Evolutionary conservation across 306 rosid genomes (phyloP).

Genomic region (Betula pendula): DNA sequence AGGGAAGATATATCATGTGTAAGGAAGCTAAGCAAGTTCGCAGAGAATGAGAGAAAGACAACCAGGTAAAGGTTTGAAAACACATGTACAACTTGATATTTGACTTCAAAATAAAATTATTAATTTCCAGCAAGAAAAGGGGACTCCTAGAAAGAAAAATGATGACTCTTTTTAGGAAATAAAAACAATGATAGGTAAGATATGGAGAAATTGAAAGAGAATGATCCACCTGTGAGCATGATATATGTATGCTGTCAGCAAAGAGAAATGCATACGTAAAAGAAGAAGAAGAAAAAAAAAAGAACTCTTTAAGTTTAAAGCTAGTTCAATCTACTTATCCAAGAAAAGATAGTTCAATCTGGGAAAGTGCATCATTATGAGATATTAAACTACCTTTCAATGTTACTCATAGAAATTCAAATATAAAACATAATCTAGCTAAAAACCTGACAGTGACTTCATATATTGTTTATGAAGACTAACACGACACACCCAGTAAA

Average conservation of each 20-base stretch:
- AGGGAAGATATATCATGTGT: conserved; percentile 4
- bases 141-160: too few relatives aligned
- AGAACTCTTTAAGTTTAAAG: not conserved
- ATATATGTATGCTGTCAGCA: not conserved
- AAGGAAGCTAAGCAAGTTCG: conserved; percentile 8
- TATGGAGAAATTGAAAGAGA: not conserved
- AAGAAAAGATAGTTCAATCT: not conserved
- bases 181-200: not conserved
- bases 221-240: not conserved
- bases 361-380: not conserved
- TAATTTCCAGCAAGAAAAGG: not conserved
- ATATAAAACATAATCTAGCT: not conserved
- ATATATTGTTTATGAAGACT: not conserved
- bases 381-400: not conserved
- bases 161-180: too few relatives aligned
- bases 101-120: too few relatives aligned
- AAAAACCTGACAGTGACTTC: not conserved
- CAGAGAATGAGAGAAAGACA: not conserved
- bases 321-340: too few relatives aligned
- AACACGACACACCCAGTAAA: not conserved
- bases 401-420: not conserved
- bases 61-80: not conserved
- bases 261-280: not conserved
- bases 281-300: not conserved
- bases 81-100: not conserved